Base-by-base conservation (phyloP, 2,329 filamentous ascomycete species). In the Penicillium sp. region DNA sequence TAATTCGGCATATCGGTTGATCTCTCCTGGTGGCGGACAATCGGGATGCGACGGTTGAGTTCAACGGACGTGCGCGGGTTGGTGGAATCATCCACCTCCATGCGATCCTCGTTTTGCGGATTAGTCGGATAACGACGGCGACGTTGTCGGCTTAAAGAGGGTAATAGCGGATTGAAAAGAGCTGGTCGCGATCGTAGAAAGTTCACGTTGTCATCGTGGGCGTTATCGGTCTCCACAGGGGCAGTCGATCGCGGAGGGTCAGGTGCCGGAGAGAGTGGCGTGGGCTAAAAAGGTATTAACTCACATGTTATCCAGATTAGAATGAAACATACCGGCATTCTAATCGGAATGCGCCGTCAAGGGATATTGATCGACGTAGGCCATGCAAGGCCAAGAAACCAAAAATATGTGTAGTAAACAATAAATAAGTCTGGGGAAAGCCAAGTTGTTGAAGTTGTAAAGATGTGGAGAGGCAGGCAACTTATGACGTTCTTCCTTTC, bases 1-100 rank as follows among this genome's bases (percentile, higher is more conserved):
- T 85, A 85, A 41, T 80, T 78, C 33, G 80, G 70, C 51, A 78
- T 72, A 47, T 73, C 75, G 59, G 77, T 73, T 33, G 75, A 67
- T 19, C 72, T 74, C 61, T 82, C 68, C 30, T 68, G 65, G 48
- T 67, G 71, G 40, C 70, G 72, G 22, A 72, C 58, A 54, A 73
- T 70, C 40, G 71, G 71, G 47, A 74, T 69, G 57, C 72, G 73
- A 57, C 79, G 75, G 59, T 73, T 78, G 64, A 81, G 66, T 52
- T 75, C 72, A 35, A 70, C 63, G 40, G 69, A 62, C 49, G 68
- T 61, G 53, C 65, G 67, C 47, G 62, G 56, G 26, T 62, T 61
- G 40, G 61, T 61, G 31, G 68, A 59, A 41, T 73, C 69, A 53
- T 74, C 71, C 30, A 71, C 52, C 31, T 75, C 71, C 69, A 75